Conservation (phyloP, 495 filamentous ascomycete species). For the Friedmanniomyces endolithicus region DNA sequence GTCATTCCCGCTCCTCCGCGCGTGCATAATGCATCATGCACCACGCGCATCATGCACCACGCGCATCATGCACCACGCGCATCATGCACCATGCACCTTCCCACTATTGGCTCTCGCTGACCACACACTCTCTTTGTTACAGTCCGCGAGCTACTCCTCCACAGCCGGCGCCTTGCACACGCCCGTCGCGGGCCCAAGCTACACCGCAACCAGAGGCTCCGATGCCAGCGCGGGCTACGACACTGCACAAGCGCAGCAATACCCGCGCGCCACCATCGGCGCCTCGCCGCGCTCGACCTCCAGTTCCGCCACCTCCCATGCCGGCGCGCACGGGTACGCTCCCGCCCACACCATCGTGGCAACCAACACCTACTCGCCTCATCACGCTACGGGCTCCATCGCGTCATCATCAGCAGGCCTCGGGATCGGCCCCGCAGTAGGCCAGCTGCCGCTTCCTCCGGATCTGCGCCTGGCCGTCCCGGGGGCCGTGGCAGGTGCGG, state of each 20-base stretch:
- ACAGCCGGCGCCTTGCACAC: conserved; percentile 30
- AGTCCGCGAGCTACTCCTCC: conserved; percentile 32
- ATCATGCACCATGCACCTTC: neutral
- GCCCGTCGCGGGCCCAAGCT: conserved; percentile 11
- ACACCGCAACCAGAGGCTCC: conserved; percentile 1
- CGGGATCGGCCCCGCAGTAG: conserved; percentile 16
- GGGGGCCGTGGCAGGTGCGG: neutral
- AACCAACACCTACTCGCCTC: conserved; percentile 8
- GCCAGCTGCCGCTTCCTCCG: conserved; percentile 1
- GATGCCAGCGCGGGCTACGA: conserved; percentile 4
- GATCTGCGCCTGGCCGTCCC: conserved; percentile 17
- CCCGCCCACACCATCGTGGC: conserved; percentile 2
- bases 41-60: neutral
- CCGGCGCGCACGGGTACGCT: conserved; percentile 4
- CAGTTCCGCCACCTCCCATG: conserved; percentile 13
- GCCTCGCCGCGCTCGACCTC: conserved; percentile 14
- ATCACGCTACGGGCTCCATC: neutral
- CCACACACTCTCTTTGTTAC: conserved; percentile 6
- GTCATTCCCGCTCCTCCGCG: conserved; percentile 26
- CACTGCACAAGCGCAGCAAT: neutral
- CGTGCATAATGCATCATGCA: conserved; percentile 8
- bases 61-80: neutral
- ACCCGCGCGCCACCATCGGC: conserved; percentile 4
- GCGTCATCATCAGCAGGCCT: conserved; percentile 14
- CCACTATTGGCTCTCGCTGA: conserved; percentile 9